These are phyloP conservation scores for Crithidia thermophila DNA, from an alignment of 208 protist species.

Conservation along the genomic window DNA sequence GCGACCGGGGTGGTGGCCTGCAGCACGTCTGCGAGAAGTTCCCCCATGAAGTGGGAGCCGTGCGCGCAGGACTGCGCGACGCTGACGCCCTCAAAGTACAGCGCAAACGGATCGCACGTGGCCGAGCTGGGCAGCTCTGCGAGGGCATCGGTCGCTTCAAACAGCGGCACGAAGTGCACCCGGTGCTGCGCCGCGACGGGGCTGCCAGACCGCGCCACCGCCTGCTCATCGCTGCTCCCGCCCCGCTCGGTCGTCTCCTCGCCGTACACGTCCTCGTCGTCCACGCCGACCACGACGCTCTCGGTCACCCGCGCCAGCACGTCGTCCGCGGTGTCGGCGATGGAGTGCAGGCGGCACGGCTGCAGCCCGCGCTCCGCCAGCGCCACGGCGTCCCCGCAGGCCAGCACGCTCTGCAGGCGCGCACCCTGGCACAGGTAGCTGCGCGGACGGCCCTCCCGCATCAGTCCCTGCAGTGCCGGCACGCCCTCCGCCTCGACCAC, in stretches of 20 bases:
- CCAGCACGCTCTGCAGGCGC: slow-evolving; percentile 28
- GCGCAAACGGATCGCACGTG: slow-evolving; percentile 11
- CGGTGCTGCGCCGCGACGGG: neutral
- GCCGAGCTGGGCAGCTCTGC: slow-evolving; percentile 12
- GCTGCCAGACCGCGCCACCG: neutral
- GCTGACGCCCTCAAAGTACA: slow-evolving; percentile 38
- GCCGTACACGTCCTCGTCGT: slow-evolving; percentile 26
- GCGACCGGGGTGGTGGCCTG: slow-evolving; percentile 22
- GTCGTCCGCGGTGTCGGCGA: slow-evolving; percentile 22
- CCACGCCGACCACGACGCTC: slow-evolving; percentile 29
- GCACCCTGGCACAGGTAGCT: slow-evolving; percentile 37
- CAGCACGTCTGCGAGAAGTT: slow-evolving; percentile 39
- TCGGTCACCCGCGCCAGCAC: slow-evolving; percentile 28
- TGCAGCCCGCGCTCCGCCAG: slow-evolving; percentile 30
- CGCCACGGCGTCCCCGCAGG: slow-evolving; percentile 24
- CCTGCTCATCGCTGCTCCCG: neutral
- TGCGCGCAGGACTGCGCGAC: slow-evolving; percentile 31
- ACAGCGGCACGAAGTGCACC: slow-evolving; percentile 31
- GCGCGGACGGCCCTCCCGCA: slow-evolving; percentile 11
- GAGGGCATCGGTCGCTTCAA: neutral
- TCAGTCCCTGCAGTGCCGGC: slow-evolving; percentile 10
- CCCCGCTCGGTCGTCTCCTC: neutral
- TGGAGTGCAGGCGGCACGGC: slow-evolving; percentile 33
- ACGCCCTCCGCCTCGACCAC: slow-evolving; percentile 30
- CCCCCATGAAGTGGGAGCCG: slow-evolving; percentile 25